A percentile compares a stretch with the other conserved stretches of the same genome.
Evolutionary conservation across 1,284 basidiomycete species (phyloP).

Genomic region (Cryptococcus sp.): DNA sequence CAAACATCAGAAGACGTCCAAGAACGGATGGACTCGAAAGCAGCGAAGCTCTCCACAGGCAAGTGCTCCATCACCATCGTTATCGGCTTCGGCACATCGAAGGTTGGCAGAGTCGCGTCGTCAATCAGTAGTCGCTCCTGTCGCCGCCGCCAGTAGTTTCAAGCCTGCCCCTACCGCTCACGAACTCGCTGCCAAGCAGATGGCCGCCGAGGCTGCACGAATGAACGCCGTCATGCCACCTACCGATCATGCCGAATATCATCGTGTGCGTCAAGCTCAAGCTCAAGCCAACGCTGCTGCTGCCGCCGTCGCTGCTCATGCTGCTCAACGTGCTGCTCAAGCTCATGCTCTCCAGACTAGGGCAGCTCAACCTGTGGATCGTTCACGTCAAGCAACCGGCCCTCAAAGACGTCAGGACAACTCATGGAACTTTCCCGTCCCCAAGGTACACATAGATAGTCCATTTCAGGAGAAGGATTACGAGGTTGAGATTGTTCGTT

Average conservation of each 20-base stretch:
- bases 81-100: background rate
- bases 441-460: slow-evolving; percentile 24
- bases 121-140: slow-evolving; percentile 1
- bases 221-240: too few relatives aligned
- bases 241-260: background rate
- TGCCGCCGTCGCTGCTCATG: background rate
- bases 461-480: slow-evolving; percentile 80
- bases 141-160: background rate
- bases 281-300: background rate
- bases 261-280: slow-evolving; percentile 4
- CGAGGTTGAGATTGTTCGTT: slow-evolving; percentile 80
- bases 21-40: slow-evolving; percentile 40
- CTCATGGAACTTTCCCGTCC: background rate
- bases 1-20: slow-evolving; percentile 38
- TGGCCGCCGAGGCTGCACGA: background rate
- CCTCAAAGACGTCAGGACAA: slow-evolving; percentile 20
- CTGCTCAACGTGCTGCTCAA: background rate
- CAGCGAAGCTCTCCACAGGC: slow-evolving; percentile 34
- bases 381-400: slow-evolving; percentile 10
- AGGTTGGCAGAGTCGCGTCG: background rate
- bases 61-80: background rate
- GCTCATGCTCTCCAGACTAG: background rate
- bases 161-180: slow-evolving; percentile 9
- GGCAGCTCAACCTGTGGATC: slow-evolving; percentile 1
- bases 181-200: slow-evolving; percentile 11